Evolutionary conservation across 208 protist genomes (phyloP), one percentile per base, ranked within the genome.

Genomic region (Leishmania major): DNA sequence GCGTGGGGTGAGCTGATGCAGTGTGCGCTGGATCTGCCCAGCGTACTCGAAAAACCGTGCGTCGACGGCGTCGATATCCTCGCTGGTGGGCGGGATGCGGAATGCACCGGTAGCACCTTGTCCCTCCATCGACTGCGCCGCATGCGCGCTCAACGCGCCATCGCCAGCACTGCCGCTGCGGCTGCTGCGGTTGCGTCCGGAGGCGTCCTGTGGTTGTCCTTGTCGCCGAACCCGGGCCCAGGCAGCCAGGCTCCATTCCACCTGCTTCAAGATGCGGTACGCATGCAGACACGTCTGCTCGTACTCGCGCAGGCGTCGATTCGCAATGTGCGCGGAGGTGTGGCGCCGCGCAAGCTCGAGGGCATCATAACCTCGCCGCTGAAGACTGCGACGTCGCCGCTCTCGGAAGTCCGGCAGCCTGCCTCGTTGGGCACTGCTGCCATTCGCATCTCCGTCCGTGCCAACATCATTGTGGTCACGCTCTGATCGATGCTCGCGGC

Each of bases 11-110:
- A 91, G 74, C 66, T 62, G 22, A 66, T 79, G 81, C 76, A 91
- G 77, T 13, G 85, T 87, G 3, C 85, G 81, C 71, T 85, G 84
- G 0, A 87, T 55, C 76, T 89, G 88, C 15, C 82, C 84, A 4
- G 87, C 84, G 59, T 81, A 84, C 67, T 89, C 85, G 69, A 79
- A 86, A 4, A 84, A 55, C 25, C 72, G 67, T n/a, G 74, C 82
- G 1, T 91, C 88, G 15, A 83, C 83, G n/a, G 71, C 78, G 31
- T 88, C 77, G 55, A 78, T 15, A 37, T 82, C 77, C 4, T 67
- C 40, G 60, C 11, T 6, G 7, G 49, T 8, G n/a, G 35, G 22
- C 7, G 45, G 1, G 0, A 28, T n/a, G 31, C 28, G 25, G 35
- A 15, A 49, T 55, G 43, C 28, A 3, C 3, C 47, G 22, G 81